These are phyloP conservation scores for Tolypocladium endophyticum DNA, from an alignment of 2,329 filamentous ascomycete species.

Conservation along the genomic window DNA sequence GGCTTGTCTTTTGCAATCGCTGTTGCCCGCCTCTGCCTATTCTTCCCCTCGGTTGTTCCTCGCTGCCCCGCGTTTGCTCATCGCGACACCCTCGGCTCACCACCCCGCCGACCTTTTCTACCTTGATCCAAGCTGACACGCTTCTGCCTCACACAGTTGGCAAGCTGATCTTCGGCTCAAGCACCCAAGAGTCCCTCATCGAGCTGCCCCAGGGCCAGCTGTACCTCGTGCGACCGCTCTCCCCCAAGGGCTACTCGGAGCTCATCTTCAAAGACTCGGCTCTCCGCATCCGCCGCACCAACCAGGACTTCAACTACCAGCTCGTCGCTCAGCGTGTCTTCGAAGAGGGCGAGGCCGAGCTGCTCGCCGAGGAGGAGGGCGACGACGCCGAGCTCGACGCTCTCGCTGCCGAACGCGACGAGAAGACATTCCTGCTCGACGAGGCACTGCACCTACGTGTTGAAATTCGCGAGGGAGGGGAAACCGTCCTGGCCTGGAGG, in stretches of 20 bases:
- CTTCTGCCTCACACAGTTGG: slow-evolving; percentile 47
- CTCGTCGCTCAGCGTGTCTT: slow-evolving; percentile 93
- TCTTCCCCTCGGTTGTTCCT: neutral
- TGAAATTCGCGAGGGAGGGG: slow-evolving; percentile 67
- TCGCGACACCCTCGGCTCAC: neutral
- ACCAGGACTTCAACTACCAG: slow-evolving; percentile 94
- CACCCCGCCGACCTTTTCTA: neutral
- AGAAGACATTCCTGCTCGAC: slow-evolving; percentile 95
- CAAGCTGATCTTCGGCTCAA: slow-evolving; percentile 83
- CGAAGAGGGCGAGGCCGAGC: slow-evolving; percentile 92
- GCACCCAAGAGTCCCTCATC: slow-evolving; percentile 83
- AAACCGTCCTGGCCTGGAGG: slow-evolving; percentile 86
- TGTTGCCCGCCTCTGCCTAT: neutral
- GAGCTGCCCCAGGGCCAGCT: slow-evolving; percentile 93
- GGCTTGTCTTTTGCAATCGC: neutral
- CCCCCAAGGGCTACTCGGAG: slow-evolving; percentile 95
- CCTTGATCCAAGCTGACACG: neutral
- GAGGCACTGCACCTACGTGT: slow-evolving; percentile 80
- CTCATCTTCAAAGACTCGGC: slow-evolving; percentile 98
- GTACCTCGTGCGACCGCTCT: slow-evolving; percentile 89
- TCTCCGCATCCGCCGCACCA: slow-evolving; percentile 82
- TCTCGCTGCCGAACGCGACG: slow-evolving; percentile 76
- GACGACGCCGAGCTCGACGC: slow-evolving; percentile 69
- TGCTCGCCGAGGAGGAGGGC: slow-evolving; percentile 79
- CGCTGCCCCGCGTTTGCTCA: neutral